These are phyloP conservation scores for Arachnopeziza araneosa DNA, from an alignment of 2,329 filamentous ascomycete genomes.

Conservation along the genomic window DNA sequence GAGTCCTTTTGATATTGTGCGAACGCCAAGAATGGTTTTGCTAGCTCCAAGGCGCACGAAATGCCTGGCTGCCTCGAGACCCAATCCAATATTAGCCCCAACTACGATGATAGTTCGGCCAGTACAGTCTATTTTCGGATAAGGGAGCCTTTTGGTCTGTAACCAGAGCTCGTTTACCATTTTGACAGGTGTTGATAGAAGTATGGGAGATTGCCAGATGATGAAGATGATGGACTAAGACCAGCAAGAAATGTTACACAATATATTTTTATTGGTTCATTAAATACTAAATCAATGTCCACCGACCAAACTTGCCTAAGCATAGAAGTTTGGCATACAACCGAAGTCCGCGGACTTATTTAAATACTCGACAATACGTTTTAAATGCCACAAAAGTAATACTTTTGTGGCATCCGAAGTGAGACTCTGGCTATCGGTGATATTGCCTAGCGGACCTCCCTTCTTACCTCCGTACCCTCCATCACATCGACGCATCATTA, in stretches of 20 bases:
- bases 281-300: neutral
- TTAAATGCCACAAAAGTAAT: neutral
- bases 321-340: neutral
- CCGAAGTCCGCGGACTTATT: constrained; percentile 8
- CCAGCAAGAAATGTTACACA: too few relatives aligned
- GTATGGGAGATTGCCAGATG: too few relatives aligned
- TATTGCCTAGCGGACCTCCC: neutral
- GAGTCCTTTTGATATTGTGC: constrained; percentile 36
- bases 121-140: constrained; percentile 19
- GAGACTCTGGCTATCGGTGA: neutral
- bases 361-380: neutral
- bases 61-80: constrained; percentile 34
- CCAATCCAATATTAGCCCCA: constrained; percentile 38
- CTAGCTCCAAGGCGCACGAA: constrained; percentile 29
- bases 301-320: neutral
- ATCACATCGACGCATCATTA: neutral
- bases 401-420: neutral
- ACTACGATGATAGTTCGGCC: constrained; percentile 34
- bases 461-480: neutral
- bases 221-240: too few relatives aligned
- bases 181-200: too few relatives aligned
- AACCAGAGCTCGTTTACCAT: too few relatives aligned
- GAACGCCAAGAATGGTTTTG: constrained; percentile 35
- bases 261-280: too few relatives aligned
- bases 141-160: constrained; percentile 12